Base-by-base conservation (phyloP, 371 early-diverging fungal species). In the Blyttiomyces sp. region DNA sequence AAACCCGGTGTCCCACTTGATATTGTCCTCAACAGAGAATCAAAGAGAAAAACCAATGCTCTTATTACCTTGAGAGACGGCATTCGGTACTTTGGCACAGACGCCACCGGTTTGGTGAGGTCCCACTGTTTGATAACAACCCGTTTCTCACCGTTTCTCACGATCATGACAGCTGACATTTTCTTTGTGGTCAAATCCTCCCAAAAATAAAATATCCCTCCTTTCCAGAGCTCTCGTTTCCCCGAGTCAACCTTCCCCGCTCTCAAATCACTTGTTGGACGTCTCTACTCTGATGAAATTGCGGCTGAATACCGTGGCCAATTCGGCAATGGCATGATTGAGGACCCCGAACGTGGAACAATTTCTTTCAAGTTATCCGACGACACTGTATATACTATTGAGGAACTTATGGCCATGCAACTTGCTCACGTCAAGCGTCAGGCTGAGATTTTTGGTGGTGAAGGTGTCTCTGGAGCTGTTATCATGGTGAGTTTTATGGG, bases 391-490 rank as follows among this genome's bases (percentile, higher is more conserved):
- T 84, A 81, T 52, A 74, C 87, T 0, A 87, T 88, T 24, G 94
- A 95, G 69, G 96, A 98, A 66, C 74, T 96, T 21, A 86, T 94
- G 49, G 96, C 94, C 3, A 93, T 94, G 86, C 93, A 94, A 71
- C 85, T 98, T 56, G 84, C 86, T 26, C 84, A 94, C 39, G 95
- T 94, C 11, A 88, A 86, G 72, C 70, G 84, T 54, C 90, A 89
- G 73, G 96, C 92, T 36, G 84, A 85, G 43, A 81, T 75, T 24
- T 83, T 86, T 44, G 93, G 94, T 39, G 68, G 63, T 5, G 88
- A 91, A 57, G 58, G 69, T 19, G 88, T 94, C 26, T 83, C 82
- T 54, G 96, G 95, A 59, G 89, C 87, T 44, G 94, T 96, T 21
- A 87, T 95, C 43, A 90, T 95, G 16, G 95, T 92, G 53, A 17